phyloP scores from a whole-genome alignment of 495 filamentous ascomycete genomes.

The Mytilinidion resinicola region DNA sequence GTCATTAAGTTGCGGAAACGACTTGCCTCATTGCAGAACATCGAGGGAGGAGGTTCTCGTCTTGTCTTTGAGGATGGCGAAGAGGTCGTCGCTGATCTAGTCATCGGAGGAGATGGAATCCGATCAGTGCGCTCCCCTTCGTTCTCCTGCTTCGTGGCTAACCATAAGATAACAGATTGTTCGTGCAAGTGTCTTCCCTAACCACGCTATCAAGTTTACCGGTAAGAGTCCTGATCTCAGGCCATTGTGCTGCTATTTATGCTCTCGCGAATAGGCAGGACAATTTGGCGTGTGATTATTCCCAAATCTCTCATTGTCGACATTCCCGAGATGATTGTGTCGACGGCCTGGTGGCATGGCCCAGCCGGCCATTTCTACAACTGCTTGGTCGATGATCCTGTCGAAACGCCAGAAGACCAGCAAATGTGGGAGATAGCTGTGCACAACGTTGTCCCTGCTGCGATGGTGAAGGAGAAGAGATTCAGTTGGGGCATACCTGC shows the following conservation, averaged over 20 bases:
- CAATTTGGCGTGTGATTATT: neutral
- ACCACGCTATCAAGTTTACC: neutral
- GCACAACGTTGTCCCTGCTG: too few relatives aligned
- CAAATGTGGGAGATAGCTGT: too few relatives aligned
- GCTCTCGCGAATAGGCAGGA: neutral
- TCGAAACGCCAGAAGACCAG: too few relatives aligned
- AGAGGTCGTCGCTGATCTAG: slow-evolving; percentile 39
- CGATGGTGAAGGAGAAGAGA: slow-evolving; percentile 28
- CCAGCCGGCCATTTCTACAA: neutral
- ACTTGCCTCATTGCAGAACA: neutral
- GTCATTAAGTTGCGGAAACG: neutral
- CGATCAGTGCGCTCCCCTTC: slow-evolving; percentile 42
- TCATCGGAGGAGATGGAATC: slow-evolving; percentile 50
- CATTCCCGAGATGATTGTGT: neutral
- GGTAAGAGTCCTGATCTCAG: neutral
- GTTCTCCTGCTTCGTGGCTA: slow-evolving; percentile 15
- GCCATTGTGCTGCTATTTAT: too few relatives aligned
- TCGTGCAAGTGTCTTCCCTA: neutral
- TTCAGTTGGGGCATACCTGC: slow-evolving; percentile 45
- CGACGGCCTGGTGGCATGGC: neutral
- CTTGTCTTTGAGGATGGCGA: slow-evolving; percentile 36
- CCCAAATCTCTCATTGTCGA: neutral
- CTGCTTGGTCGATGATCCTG: too few relatives aligned
- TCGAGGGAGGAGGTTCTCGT: slow-evolving; percentile 27
- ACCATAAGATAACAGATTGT: neutral